Conservation (phyloP, 345 rosid species). For the Iberis pinnata region DNA sequence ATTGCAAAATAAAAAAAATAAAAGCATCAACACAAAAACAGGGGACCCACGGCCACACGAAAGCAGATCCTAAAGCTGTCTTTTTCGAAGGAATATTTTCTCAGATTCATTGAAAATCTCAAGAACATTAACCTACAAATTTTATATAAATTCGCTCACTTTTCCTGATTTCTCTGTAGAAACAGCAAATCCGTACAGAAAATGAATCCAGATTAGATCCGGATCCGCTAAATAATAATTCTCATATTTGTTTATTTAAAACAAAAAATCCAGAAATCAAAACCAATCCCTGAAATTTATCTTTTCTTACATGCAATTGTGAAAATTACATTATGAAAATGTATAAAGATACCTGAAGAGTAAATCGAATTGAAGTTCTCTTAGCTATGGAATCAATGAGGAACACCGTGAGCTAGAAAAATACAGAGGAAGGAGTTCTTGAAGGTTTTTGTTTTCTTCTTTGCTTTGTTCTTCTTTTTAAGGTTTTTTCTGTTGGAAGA, state of each 20-base stretch:
- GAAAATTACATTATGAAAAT: not conserved
- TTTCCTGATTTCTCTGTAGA: no score
- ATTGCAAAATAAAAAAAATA: no score
- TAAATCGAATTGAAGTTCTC: slow-evolving; percentile 23
- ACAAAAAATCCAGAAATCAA: no score
- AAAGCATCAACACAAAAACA: no score
- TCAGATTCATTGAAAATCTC: no score
- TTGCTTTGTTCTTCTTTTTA: slow-evolving; percentile 10
- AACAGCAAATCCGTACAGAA: not conserved
- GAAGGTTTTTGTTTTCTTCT: not conserved
- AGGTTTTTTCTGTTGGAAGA: slow-evolving; percentile 18
- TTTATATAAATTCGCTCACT: no score
- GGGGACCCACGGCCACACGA: no score
- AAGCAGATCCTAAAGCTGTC: no score
- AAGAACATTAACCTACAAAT: not conserved
- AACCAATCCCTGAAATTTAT: no score
- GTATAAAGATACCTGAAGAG: slow-evolving; percentile 24
- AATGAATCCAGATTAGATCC: not conserved
- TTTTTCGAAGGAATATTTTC: no score
- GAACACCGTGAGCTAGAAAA: slow-evolving; percentile 22
- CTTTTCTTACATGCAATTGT: not conserved
- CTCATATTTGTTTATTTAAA: no score
- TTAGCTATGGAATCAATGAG: slow-evolving; percentile 24
- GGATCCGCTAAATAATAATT: not conserved
- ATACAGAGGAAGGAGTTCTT: slow-evolving; percentile 7